Base-by-base conservation (phyloP, 257 asterid species). In the Rubia yunnanensis region DNA sequence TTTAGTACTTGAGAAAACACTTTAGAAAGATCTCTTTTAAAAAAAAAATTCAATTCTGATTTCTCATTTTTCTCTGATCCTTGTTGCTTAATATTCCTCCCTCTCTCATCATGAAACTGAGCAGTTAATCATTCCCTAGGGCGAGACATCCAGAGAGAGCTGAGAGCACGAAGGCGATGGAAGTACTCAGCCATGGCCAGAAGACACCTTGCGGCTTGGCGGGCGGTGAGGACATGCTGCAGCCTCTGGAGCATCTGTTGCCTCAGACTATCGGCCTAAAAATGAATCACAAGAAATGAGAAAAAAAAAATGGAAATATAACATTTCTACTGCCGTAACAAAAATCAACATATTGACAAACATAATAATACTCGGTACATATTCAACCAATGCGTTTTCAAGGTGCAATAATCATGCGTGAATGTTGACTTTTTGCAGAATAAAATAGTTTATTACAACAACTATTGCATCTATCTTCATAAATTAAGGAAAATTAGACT, bases 111-210 rank as follows among this genome's bases (percentile, higher is more conserved):
- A 4, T 4, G 9, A 4, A 8, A 35, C 39, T 9, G 39, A n/a
- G n/a, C n/a, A n/a, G n/a, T n/a, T n/a, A n/a, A 52, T 22, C 70
- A 87, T 36, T 70, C 95, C 32, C 83, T 88, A 5, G 91, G 86
- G 26, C 88, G 95, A 0, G 89, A 74, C 69, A 79, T 44, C 98
- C 96, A 91, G 27, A 86, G 88, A 23, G 95, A 73, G 81, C 96
- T 91, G 77, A 91, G 94, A 54, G 95, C 77, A 4, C 98, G 96
- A 49, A 88, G 95, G 72, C 98, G 96, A 62, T 86, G 89, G 67
- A 85, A 86, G 70, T 86, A 86, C 69, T 91, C 98, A 2, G 84
- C 86, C 0, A 91, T 83, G 3, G 91, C 88, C 59, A 91, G 71
- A 57, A 88, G 82, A 62, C 98, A 86, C 73, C 88, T 69, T 1